phyloP scores from a whole-genome alignment of 192 early-diverging fungal genomes.

The Umbelopsis vinacea region DNA sequence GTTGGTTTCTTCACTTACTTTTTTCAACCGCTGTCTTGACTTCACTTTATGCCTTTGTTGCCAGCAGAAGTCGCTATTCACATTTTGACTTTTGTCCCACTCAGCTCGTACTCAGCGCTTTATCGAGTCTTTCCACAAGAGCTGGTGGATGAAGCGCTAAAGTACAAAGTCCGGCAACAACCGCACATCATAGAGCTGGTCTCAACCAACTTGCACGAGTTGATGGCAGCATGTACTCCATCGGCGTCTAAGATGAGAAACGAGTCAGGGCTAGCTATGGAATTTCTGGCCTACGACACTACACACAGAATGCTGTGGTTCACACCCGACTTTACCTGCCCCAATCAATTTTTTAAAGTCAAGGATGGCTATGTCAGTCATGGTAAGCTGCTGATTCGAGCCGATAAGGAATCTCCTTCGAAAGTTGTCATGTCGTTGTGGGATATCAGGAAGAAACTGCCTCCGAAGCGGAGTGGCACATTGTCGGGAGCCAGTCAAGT shows the following conservation, averaged over 20 bases:
- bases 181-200: constrained; percentile 27
- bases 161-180: constrained; percentile 28
- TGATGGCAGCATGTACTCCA: constrained; percentile 8
- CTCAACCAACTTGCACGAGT: constrained; percentile 40
- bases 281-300: constrained; percentile 23
- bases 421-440: constrained; percentile 32
- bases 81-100: constrained; percentile 36
- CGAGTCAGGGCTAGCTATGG: constrained; percentile 31
- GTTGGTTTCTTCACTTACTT: not conserved
- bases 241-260: constrained; percentile 24
- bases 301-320: constrained; percentile 28
- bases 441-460: constrained; percentile 37
- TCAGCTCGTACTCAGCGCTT: constrained; percentile 15
- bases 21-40: not conserved
- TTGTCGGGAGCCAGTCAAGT: constrained; percentile 34
- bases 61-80: constrained; percentile 33
- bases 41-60: constrained; percentile 19
- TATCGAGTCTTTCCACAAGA: constrained; percentile 29
- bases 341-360: constrained; percentile 30
- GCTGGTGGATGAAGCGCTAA: constrained; percentile 27
- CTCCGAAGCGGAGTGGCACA: constrained; percentile 29
- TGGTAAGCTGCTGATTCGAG: constrained; percentile 33
- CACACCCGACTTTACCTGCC: constrained; percentile 22
- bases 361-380: constrained; percentile 43
- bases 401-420: not conserved